Base-by-base conservation (phyloP, 345 rosid genomes). In the Arabidopsis suecica region DNA sequence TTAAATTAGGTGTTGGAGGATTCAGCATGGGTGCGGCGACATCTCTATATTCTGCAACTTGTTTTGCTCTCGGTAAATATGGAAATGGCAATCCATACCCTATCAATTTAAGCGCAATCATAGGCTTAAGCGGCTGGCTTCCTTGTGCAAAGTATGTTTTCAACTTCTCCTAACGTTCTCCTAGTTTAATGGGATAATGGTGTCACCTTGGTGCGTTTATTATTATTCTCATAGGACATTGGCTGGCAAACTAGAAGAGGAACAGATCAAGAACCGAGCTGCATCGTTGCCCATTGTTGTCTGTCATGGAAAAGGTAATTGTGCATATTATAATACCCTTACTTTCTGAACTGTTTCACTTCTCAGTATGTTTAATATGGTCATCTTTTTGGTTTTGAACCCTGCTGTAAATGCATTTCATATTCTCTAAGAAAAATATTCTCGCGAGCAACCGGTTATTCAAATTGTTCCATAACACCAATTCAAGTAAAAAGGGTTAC, bases 1-100 rank as follows among this genome's bases (percentile, higher is more conserved):
- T 95, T 73, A 92, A 92, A 87, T 84, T 92, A 65, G 99, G 96
- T 48, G 72, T 95, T 77, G 99, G 99, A 77, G 99, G 99, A 50
- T 95, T 95, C 88, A 95, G 99, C 80, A 95, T 95, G 99, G 99
- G 99, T 73, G 96, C 98, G 7, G 99, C 91, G 51, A 86, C 97
- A 30, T 71, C 98, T 36, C 83, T 95, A 23, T 92, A 95, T 77
- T 88, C 96, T 62, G 97, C 96, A 48, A 84, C 86, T 47, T 92
- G 96, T 86, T 92, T 83, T 73, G 78, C 88, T 53, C 74, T 65
- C 3, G 88, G 91, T 48, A 89, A 92, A 79, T 90, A 81, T 78
- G 90, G 84, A 76, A 87, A 90, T 74, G 91, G 91, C 82, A 86
- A 76, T 63, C 85, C 82, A 3, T 93, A 88, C 78, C 91, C 91